A percentile compares a stretch with the other conserved stretches of the same genome.
Conservation (phyloP, 345 rosid genomes). For the Trapa bicornis region DNA sequence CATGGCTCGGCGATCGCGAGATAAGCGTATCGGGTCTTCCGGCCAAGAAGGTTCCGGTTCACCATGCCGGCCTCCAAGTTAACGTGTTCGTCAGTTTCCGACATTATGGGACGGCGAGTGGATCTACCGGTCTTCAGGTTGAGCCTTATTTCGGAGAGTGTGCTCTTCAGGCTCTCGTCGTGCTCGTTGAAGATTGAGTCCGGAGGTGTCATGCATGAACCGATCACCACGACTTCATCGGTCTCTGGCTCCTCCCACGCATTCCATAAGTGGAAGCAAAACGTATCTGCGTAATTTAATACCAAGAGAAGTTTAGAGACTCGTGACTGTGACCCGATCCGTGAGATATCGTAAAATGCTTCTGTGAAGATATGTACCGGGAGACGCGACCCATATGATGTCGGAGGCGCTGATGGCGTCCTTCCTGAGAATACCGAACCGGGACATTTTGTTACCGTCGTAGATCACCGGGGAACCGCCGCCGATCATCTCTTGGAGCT, state of each 20-base stretch:
- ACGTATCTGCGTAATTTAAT: conserved; percentile 25
- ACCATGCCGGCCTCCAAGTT: conserved; percentile 95
- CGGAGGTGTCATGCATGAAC: conserved; percentile 91
- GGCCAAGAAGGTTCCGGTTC: conserved; percentile 50
- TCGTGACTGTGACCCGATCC: too few species aligned
- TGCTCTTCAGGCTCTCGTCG: conserved; percentile 56
- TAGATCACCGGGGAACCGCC: conserved; percentile 83
- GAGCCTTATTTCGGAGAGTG: conserved; percentile 64
- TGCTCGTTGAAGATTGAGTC: conserved; percentile 87
- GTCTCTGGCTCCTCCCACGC: conserved; percentile 85
- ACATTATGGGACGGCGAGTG: conserved; percentile 42
- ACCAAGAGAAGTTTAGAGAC: not conserved
- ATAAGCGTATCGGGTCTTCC: conserved; percentile 57
- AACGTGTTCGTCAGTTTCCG: conserved; percentile 25
- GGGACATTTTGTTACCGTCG: conserved; percentile 47
- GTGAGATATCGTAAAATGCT: not conserved
- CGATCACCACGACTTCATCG: conserved; percentile 70
- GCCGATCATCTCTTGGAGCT: conserved; percentile 55
- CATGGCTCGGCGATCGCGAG: conserved; percentile 81
- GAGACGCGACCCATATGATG: conserved; percentile 58
- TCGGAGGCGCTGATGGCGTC: conserved; percentile 30
- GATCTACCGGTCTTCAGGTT: conserved; percentile 60
- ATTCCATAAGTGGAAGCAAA: conserved; percentile 84
- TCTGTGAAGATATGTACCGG: not conserved
- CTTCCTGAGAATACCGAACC: conserved; percentile 54